Base-by-base conservation (phyloP, 2,329 filamentous ascomycete species). In the Lasiodiplodia sp. region DNA sequence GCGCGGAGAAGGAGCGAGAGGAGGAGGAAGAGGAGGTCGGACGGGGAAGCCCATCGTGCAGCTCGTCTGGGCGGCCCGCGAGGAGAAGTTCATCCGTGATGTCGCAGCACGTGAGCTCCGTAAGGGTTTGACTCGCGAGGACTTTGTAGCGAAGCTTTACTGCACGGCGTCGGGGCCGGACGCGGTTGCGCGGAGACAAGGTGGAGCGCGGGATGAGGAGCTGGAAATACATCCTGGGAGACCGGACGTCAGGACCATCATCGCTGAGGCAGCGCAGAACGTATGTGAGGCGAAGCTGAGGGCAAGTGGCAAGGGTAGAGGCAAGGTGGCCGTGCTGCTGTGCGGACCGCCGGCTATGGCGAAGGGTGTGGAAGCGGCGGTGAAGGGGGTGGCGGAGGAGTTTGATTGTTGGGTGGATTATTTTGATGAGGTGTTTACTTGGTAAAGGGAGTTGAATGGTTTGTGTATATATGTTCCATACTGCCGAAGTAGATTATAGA, bases 401-500 rank as follows among this genome's bases (percentile, higher is more conserved):
- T 79, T 76, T 2, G 74, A 77, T 67, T 66, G 64, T 5, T 73
- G 76, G 0, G 72, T 85, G 12, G 78, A 81, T 62, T 85, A 84
- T 71, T 79, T 83, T 49, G 83, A 85, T 70, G 83, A 85, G 71
- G 81, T 79, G 14, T 85, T 84, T 70, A 79, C 80, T 69, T 83
- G 87, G 79, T 77, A 51, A 28, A 38, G 52, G 8, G 44, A 21
- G n/a, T 21, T n/a, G 40, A n/a, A n/a, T 16, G 16, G 1, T 16
- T n/a, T n/a, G 16, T 8, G 3, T n/a, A 47, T 34, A 18, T 6
- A n/a, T 16, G 40, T 18, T 47, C 18, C 40, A 8, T 18, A 18
- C n/a, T 7, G 3, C 14, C 7, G 21, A 58, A 21, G 1, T 6
- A 6, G n/a, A 40, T 34, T 38, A 40, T 16, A 40, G 52, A 55